A percentile compares a stretch with the other conserved stretches of the same genome.
Conservation (phyloP, 208 protist species). For the Leishmania lainsoni region DNA sequence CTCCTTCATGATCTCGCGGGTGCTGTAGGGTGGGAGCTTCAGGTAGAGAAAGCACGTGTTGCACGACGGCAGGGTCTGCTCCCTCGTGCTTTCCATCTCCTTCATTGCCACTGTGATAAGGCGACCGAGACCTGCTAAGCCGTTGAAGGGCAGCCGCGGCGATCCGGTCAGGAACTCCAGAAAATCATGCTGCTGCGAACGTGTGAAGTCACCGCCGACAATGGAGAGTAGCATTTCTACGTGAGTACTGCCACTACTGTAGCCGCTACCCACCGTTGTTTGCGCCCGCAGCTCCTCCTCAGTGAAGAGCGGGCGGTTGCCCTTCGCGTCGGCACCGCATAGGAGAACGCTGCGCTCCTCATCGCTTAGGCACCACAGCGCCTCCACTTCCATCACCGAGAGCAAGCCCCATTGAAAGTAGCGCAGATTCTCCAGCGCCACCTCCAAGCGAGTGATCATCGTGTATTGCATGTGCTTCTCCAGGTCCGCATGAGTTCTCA, state of each 20-base stretch:
- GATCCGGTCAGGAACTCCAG: conserved; percentile 92
- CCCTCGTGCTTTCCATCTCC: conserved; percentile 64
- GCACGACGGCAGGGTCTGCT: conserved; percentile 87
- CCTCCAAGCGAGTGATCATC: conserved; percentile 37
- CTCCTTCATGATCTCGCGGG: conserved; percentile 63
- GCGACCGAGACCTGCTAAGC: conserved; percentile 65
- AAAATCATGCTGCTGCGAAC: conserved; percentile 76
- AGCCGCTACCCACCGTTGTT: conserved; percentile 80
- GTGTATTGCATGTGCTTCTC: conserved; percentile 28
- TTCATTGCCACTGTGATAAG: conserved; percentile 87
- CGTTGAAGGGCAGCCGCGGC: conserved; percentile 77
- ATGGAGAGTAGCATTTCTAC: conserved; percentile 76
- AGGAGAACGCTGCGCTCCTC: conserved; percentile 63
- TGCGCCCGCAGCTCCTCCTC: conserved; percentile 58
- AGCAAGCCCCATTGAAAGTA: conserved; percentile 67
- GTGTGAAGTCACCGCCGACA: conserved; percentile 67
- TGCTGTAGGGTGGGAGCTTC: conserved; percentile 89
- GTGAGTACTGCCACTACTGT: conserved; percentile 57
- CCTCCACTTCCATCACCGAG: conserved; percentile 57
- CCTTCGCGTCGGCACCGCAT: conserved; percentile 38
- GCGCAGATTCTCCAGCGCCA: conserved; percentile 54
- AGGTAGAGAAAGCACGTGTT: conserved; percentile 93
- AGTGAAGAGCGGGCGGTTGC: conserved; percentile 57
- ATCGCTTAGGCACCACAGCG: conserved; percentile 55
- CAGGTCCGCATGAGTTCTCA: conserved; percentile 30